Conservation (phyloP, 306 rosid species). For the Myrica gale region DNA sequence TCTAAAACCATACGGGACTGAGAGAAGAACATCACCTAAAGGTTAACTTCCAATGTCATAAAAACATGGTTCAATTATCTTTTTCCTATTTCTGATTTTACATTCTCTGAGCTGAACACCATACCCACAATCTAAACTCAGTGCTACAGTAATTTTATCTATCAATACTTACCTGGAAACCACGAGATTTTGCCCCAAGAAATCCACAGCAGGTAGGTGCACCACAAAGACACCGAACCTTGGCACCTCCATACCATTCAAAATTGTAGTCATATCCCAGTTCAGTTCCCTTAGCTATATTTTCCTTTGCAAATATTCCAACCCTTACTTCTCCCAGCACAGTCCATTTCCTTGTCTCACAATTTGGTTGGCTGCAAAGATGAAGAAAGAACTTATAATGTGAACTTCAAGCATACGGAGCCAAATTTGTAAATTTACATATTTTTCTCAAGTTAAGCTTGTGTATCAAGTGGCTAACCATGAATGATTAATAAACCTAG, state of each 20-base stretch:
- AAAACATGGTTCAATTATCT: not conserved
- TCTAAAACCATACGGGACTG: not conserved
- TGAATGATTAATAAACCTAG: conserved; percentile 92
- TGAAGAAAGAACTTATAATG: conserved; percentile 30
- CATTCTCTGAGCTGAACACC: not conserved
- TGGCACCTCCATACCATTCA: conserved; percentile 96
- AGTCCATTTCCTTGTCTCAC: conserved; percentile 97
- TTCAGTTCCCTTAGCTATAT: conserved; percentile 76
- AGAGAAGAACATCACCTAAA: not conserved
- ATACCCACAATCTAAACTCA: conserved; percentile 9
- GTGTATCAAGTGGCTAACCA: conserved; percentile 58
- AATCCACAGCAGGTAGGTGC: conserved; percentile 84
- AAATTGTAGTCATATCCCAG: conserved; percentile 91
- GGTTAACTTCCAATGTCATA: not conserved
- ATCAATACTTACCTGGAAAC: conserved; percentile 64
- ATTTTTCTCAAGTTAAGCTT: conserved; percentile 18
- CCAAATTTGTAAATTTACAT: conserved; percentile 17
- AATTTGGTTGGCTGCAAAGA: conserved; percentile 82
- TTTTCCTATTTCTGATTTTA: not conserved
- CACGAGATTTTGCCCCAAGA: conserved; percentile 97
- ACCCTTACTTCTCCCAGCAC: conserved; percentile 94
- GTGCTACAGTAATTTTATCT: conserved; percentile 9
- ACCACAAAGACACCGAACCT: conserved; percentile 98
- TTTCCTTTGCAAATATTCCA: conserved; percentile 93
- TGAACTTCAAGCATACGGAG: conserved; percentile 32